Base-by-base conservation (phyloP, 768 basidiomycete species). In the Russula brevipes region DNA sequence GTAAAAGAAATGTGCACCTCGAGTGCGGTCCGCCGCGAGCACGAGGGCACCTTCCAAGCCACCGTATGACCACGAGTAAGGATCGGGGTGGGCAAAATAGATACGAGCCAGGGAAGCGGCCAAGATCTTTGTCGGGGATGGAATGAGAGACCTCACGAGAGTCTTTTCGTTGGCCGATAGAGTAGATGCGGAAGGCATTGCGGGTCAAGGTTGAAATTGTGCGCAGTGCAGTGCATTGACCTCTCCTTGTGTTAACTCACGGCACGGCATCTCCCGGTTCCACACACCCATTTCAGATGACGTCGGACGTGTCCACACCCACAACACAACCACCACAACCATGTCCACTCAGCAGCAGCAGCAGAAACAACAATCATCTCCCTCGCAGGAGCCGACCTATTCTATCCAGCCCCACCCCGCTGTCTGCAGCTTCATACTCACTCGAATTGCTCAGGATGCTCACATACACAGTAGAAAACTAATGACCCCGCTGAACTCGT, bases 11-110 rank as follows among this genome's bases (percentile, higher is more conserved):
- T 85, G 77, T 4, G 79, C 78, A 33, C 82, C 82, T 57, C 79
- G 82, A 2, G 75, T 72, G 52, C 77, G 82, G 72, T 94, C 87
- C 14, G 81, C 76, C 16, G 83, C 80, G 67, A 96, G 83, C 1
- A 85, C 86, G 42, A 98, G 76, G 30, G 86, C 94, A 10, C 96
- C 96, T 72, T 96, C 87, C 12, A 94, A 76, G 0, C 96, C 95
- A 0, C 88, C 78, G 72, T 95, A 98, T 0, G 84, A 81, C 96
- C 96, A 98, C 66, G 84, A 82, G 64, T 77, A 72, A 2, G 83
- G 88, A 63, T 85, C 77, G 33, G 90, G 94, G 71, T 88, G 79
- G 1, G 94, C 93, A 75, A 91, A 92, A 78, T 98, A 99, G 59
- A 99, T 82, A 47, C 96, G 83, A 11, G 86, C 91, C 42, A 92